A percentile compares a stretch with the other conserved stretches of the same genome.
These are phyloP conservation scores for Neurospora sp. DNA, from an alignment of 495 filamentous ascomycete species.

Conservation along the genomic window DNA sequence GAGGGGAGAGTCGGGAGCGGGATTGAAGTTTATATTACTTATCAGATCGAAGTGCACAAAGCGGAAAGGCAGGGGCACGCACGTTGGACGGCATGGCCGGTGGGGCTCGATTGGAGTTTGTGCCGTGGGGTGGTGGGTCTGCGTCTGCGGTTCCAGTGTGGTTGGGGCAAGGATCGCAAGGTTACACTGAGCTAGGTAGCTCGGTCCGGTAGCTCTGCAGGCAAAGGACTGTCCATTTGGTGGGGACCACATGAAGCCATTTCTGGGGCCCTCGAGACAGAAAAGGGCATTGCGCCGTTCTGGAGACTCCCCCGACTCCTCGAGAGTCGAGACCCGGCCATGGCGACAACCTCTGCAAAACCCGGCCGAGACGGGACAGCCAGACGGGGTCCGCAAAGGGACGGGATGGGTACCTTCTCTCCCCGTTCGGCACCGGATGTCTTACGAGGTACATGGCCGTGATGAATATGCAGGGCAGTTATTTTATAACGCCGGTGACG, in stretches of 20 bases:
- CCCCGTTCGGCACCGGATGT: not conserved
- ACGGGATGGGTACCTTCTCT: not conserved
- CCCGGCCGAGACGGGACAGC: not conserved
- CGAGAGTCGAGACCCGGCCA: not conserved
- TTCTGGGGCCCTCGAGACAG: not conserved
- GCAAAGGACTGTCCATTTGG: not conserved
- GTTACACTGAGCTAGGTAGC: not conserved
- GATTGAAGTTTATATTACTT: not conserved
- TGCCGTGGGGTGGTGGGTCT: not conserved
- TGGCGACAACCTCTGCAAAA: not conserved
- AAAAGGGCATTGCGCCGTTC: not conserved
- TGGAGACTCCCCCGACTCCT: not conserved
- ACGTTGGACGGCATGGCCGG: not conserved
- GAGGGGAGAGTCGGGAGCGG: not conserved
- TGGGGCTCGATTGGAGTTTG: not conserved
- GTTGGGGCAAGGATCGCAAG: not conserved
- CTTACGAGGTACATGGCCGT: not conserved
- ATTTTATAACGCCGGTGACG: not conserved
- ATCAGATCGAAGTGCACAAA: not conserved
- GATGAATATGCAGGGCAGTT: not conserved
- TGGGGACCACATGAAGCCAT: not conserved
- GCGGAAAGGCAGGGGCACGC: not conserved
- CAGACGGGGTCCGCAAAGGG: not conserved
- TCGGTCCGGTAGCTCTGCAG: not conserved
- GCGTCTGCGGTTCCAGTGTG: not conserved